Base-by-base conservation (phyloP, 129 eudicot species). In the Flaveria ramosissima region DNA sequence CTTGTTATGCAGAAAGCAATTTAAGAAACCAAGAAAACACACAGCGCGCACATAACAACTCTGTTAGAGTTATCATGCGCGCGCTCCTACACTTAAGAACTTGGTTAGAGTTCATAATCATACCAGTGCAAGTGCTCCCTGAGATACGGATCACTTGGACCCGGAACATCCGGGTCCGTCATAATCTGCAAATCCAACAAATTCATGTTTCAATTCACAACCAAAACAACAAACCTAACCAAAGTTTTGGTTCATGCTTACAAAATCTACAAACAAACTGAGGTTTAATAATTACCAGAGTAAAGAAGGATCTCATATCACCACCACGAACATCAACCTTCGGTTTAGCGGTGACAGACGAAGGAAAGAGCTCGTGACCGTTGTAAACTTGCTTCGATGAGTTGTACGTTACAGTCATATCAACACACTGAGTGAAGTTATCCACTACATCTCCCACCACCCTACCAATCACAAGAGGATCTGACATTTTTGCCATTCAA, bases 101-200 rank as follows among this genome's bases (percentile, higher is more conserved):
- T 36, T 36, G 36, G 50, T 36, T 9, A 30, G 57, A 74, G 70
- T 56, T 59, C 4, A 23, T 50, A 72, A 21, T 23, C 43, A 23
- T 85, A 86, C 89, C 98, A 94, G 90, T 94, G 98, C 85, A 94
- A 83, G 86, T 89, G 98, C 85, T 94, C 98, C 82, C 83, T 91
- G 21, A 94, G 89, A 76, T 94, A 94, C 72, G 99, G 99, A 81
- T 94, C 99, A 86, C 99, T 94, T 55, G 99, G 99, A 68, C 99
- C 99, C 75, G 99, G 99, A 80, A 91, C 97, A 91, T 94, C 99
- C 26, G 99, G 99, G 74, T 94, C 99, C 15, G 97, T 94, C 99
- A 94, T 91, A 69, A 94, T 82, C 99, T 94, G 86, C 57, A 56
- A 26, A 36, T 36, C 41, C 41, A 36, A 36, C 41, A 36, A 0